These are phyloP conservation scores for Phytophthora citricola DNA, from an alignment of 352 stramenopile species.

Conservation along the genomic window DNA sequence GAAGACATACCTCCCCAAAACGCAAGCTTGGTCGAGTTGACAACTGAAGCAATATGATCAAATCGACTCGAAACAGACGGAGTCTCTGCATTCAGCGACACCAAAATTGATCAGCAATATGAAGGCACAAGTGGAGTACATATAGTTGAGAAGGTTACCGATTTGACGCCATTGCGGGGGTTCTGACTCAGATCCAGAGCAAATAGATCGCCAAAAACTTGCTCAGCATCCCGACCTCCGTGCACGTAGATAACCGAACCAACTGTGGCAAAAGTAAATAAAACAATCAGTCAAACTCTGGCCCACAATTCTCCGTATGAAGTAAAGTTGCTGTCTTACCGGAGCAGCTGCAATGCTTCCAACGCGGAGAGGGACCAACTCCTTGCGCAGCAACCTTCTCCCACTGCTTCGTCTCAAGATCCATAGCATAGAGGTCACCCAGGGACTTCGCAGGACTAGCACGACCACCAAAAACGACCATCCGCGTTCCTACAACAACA, in stretches of 20 bases:
- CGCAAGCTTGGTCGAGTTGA: slow-evolving; percentile 56
- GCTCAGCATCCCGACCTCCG: slow-evolving; percentile 71
- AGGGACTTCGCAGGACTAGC: slow-evolving; percentile 72
- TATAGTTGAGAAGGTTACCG: slow-evolving; percentile 29
- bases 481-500: slow-evolving; percentile 51
- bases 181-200: slow-evolving; percentile 58
- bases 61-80: slow-evolving; percentile 39
- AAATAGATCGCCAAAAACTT: slow-evolving; percentile 76
- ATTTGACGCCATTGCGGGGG: slow-evolving; percentile 56
- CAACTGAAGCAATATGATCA: slow-evolving; percentile 65
- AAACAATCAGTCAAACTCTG: background rate
- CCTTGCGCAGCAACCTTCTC: slow-evolving; percentile 36
- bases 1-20: slow-evolving; percentile 71
- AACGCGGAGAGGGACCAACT: slow-evolving; percentile 56
- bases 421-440: slow-evolving; percentile 66
- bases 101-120: background rate
- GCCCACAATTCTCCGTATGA: no score
- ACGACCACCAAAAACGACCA: slow-evolving; percentile 87
- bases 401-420: slow-evolving; percentile 60
- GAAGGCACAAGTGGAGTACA: background rate
- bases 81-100: slow-evolving; percentile 21
- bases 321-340: slow-evolving; percentile 41
- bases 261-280: slow-evolving; percentile 41
- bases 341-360: slow-evolving; percentile 73
- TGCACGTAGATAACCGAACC: slow-evolving; percentile 73